phyloP scores from a whole-genome alignment of 2,329 filamentous ascomycete genomes.

The Rosellinia necatrix region DNA sequence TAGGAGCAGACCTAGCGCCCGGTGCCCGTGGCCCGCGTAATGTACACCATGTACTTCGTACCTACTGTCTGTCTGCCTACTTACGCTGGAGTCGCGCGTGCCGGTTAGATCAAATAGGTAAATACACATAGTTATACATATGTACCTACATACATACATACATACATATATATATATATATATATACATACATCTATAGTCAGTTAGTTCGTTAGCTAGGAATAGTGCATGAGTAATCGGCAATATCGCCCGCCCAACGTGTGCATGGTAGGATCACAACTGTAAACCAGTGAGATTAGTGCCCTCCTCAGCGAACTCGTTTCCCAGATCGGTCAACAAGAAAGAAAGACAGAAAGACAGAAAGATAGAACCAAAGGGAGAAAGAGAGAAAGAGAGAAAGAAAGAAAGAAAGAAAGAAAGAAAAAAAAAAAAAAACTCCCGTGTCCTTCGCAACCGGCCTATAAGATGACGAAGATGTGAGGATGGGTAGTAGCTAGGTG shows the following conservation, averaged over 20 bases:
- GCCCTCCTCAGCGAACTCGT: no score
- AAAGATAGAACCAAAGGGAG: not conserved
- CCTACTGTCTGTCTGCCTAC: no score
- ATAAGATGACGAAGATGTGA: no score
- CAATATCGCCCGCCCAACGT: no score
- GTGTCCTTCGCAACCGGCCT: no score
- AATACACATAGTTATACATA: not conserved
- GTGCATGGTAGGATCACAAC: no score
- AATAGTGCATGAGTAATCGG: no score
- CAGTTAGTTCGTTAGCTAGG: no score
- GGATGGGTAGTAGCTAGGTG: no score
- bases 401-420: not conserved
- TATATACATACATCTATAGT: no score
- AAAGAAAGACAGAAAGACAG: not conserved
- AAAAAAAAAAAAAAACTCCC: constrained; percentile 1
- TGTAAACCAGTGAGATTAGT: constrained; percentile 7
- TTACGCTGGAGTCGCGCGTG: constrained; percentile 6
- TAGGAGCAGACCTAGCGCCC: not conserved
- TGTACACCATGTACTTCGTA: no score
- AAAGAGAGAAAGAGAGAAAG: constrained; percentile 1
- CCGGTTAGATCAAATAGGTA: not conserved
- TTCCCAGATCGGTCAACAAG: constrained; percentile 7
- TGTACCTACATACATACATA: not conserved
- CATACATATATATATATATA: no score
- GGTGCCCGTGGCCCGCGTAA: constrained; percentile 4